Evolutionary conservation across 768 basidiomycete species (phyloP), one percentile per base, ranked within the genome.

Genomic region (Trametes punicea): DNA sequence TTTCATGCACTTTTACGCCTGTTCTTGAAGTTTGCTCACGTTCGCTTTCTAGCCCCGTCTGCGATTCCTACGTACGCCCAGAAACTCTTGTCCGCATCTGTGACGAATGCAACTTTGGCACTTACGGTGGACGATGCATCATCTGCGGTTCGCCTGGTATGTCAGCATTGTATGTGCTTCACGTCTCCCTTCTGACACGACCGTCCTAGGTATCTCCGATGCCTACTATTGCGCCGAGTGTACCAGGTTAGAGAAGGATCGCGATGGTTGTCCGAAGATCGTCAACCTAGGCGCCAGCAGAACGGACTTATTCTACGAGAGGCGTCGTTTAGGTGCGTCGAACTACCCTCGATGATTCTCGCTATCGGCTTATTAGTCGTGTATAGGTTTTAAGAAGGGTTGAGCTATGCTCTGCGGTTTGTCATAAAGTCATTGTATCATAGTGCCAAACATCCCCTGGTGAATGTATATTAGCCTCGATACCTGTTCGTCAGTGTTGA

Each of bases 191-290:
- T 6, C 36, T 38, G 20, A 38, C 15, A 5, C 5, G 20, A 16
- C 2, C 10, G 2, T 1, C 8, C 5, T 10, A 96, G 96, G 96
- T 67, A 97, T 99, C 47, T 98, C 95, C 23, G 97, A 99, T 69
- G 97, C 97, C 3, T 98, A 98, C 72, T 99, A 99, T 67, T 99
- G 97, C 61, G 95, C 96, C 1, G 94, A 96, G 74, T 98, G 93
- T 67, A 93, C 90, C n/a, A 78, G 95, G 46, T 75, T 98, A 46
- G 97, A 99, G 70, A 98, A 98, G 68, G 95, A 98, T 65, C 78
- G 97, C 31, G 97, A 99, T 71, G 97, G 97, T 0, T 99, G 97
- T 76, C 94, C 94, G 7, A 98, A 98, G 82, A 93, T 96, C 65
- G 93, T 96, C 59, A 96, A 97, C 68, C 78, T 97, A n/a, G 94